phyloP scores from a whole-genome alignment of 108 stramenopile genomes.

The Fistulifera solaris region DNA sequence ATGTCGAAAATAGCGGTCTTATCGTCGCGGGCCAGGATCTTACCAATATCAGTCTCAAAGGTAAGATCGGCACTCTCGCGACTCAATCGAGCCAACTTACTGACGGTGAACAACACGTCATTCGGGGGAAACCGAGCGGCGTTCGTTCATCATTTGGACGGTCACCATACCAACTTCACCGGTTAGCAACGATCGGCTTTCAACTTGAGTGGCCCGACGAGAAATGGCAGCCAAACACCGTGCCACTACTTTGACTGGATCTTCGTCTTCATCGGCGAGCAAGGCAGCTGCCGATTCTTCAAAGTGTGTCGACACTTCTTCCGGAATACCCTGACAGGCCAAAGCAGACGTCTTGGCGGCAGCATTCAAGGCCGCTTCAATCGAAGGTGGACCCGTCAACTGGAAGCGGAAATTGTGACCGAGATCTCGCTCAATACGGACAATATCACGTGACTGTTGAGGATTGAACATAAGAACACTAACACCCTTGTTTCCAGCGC shows the following conservation, averaged over 20 bases:
- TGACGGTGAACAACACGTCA: conserved; percentile 85
- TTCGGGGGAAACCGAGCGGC: conserved; percentile 46
- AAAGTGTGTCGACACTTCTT: conserved; percentile 70
- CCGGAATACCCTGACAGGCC: conserved; percentile 60
- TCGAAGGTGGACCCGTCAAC: conserved; percentile 73
- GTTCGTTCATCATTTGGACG: conserved; percentile 63
- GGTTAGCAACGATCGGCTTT: conserved; percentile 74
- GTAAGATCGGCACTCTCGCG: conserved; percentile 34
- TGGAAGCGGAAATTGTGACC: conserved; percentile 89
- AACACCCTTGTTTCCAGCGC: conserved; percentile 93
- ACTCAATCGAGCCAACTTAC: conserved; percentile 74
- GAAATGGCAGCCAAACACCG: conserved; percentile 85
- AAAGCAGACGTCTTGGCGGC: conserved; percentile 81
- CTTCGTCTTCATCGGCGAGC: conserved; percentile 34
- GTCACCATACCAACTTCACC: conserved; percentile 73
- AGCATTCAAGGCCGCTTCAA: conserved; percentile 65
- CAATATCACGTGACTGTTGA: conserved; percentile 76
- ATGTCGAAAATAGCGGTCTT: conserved; percentile 76
- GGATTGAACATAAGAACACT: conserved; percentile 86
- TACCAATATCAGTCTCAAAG: conserved; percentile 80
- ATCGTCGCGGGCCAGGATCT: conserved; percentile 62
- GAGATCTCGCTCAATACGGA: conserved; percentile 86
- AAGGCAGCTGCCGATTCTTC: conserved; percentile 63
- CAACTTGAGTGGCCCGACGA: conserved; percentile 48
- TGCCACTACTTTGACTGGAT: conserved; percentile 64